phyloP scores from a whole-genome alignment of 768 basidiomycete species.

The Boletus subparvulus region DNA sequence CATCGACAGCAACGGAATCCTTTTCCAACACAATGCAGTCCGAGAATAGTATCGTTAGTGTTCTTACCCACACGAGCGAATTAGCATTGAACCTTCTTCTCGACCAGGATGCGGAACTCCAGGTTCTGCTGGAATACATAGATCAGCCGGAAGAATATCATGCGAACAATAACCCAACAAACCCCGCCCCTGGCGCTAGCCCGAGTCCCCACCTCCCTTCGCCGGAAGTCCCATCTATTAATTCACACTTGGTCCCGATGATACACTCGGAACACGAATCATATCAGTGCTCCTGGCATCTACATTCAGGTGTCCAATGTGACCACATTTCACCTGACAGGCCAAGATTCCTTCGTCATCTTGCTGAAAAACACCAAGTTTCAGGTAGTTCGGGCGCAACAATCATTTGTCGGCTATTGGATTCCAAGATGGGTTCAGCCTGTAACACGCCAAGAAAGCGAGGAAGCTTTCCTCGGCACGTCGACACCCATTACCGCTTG shows the following conservation, averaged over 20 bases:
- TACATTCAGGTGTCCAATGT: background rate
- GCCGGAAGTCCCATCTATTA: background rate
- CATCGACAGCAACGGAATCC: background rate
- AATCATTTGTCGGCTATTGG: conserved; percentile 12
- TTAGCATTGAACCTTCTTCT: background rate
- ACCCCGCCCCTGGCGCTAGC: background rate
- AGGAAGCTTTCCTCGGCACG: conserved; percentile 17
- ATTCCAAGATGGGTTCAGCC: background rate
- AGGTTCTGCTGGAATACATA: background rate
- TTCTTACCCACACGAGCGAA: background rate
- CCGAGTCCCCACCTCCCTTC: background rate
- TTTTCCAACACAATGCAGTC: background rate
- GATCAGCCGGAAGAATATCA: background rate
- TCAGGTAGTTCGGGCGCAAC: background rate
- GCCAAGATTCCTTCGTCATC: conserved; percentile 16
- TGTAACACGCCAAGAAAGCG: conserved; percentile 10
- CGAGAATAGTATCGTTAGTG: background rate
- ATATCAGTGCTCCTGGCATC: conserved; percentile 17
- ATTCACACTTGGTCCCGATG: background rate
- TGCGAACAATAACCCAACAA: background rate
- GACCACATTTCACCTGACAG: background rate
- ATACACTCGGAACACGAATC: background rate
- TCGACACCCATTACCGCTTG: conserved; percentile 14
- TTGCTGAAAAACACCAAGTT: conserved; percentile 10
- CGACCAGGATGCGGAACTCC: background rate